Evolutionary conservation across 2,329 filamentous ascomycete genomes (phyloP).

Genomic region (Dothideomycetes sp.): DNA sequence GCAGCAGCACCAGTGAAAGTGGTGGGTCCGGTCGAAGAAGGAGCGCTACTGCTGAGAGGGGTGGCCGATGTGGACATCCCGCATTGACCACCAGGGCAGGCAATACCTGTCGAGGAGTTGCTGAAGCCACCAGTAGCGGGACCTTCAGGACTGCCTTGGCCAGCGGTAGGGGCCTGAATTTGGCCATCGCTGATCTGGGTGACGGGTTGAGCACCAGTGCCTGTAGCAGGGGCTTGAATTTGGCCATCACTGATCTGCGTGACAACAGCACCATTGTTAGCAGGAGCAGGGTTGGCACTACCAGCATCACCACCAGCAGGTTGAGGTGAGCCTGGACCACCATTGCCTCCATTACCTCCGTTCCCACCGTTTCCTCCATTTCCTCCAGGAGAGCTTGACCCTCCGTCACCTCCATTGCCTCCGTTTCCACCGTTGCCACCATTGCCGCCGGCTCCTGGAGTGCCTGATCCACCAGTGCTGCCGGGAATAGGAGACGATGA

Average conservation of each 20-base stretch:
- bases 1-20: slow-evolving; percentile 14
- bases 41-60: slow-evolving; percentile 15
- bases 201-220: slow-evolving; percentile 7
- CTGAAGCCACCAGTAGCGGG: slow-evolving; percentile 9
- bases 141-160: slow-evolving; percentile 1
- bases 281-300: slow-evolving; percentile 1
- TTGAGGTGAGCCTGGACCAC: background rate
- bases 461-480: background rate
- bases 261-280: background rate
- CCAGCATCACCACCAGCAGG: slow-evolving; percentile 3
- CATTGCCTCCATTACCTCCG: background rate
- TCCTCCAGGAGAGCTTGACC: slow-evolving; percentile 1
- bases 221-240: slow-evolving; percentile 15
- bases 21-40: slow-evolving; percentile 13
- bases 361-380: slow-evolving; percentile 6
- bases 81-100: slow-evolving; percentile 23
- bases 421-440: slow-evolving; percentile 12
- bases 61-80: slow-evolving; percentile 15
- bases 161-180: background rate
- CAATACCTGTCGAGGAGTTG: slow-evolving; percentile 11
- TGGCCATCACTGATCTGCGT: slow-evolving; percentile 18
- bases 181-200: slow-evolving; percentile 14
- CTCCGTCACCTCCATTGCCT: slow-evolving; percentile 9
- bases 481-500: background rate
- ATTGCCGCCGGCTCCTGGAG: background rate